These are phyloP conservation scores for Yamadazyma blattariae DNA, from an alignment of 1,139 yeast genomes.

Conservation along the genomic window DNA sequence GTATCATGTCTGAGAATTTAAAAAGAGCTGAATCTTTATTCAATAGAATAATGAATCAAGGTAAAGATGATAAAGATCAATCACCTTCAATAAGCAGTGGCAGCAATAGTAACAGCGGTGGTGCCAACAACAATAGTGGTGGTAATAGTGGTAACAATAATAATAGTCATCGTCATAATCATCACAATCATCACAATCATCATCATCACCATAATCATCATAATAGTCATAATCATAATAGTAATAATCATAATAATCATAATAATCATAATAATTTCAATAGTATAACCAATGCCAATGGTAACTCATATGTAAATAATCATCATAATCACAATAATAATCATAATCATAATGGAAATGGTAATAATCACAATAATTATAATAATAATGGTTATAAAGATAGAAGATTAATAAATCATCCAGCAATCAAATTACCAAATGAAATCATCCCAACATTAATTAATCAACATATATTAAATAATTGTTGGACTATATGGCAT, in stretches of 20 bases:
- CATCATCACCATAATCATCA: constrained; percentile 1
- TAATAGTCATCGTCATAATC: constrained; percentile 2
- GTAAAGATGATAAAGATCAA: constrained; percentile 13
- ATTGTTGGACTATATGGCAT: constrained; percentile 52
- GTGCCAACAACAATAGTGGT: no score
- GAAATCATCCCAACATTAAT: constrained; percentile 25
- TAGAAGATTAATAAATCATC: constrained; percentile 12
- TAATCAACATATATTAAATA: constrained; percentile 41
- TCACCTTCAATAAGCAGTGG: no score
- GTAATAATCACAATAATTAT: constrained; percentile 9
- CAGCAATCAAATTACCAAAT: constrained; percentile 28
- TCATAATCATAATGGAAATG: constrained; percentile 5
- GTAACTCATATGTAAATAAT: constrained; percentile 6
- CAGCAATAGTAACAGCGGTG: no score
- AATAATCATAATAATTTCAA: constrained; percentile 8
- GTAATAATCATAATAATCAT: constrained; percentile 6
- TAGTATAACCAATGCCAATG: constrained; percentile 7
- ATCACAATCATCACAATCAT: constrained; percentile 4
- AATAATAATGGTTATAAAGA: constrained; percentile 9
- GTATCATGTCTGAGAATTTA: constrained; percentile 46
- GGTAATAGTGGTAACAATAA: constrained; percentile 3
- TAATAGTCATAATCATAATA: constrained; percentile 2
- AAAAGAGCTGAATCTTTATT: constrained; percentile 50
- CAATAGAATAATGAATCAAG: constrained; percentile 47
- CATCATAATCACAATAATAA: constrained; percentile 5